Base-by-base conservation (phyloP, 768 basidiomycete genomes). In the Mycena rebaudengoi region DNA sequence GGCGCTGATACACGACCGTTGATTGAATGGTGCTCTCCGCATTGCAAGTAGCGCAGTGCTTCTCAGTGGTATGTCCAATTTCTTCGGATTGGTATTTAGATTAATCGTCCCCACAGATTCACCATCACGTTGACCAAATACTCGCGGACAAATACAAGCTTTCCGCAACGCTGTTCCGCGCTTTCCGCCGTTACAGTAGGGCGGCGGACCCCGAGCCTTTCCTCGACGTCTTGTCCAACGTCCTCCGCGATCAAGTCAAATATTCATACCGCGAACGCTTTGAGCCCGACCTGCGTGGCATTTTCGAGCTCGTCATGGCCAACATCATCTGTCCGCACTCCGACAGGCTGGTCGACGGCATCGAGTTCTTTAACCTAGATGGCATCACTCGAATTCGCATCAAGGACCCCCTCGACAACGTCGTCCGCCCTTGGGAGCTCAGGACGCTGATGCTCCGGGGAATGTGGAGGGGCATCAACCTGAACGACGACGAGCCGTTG, bases 231-330 rank as follows among this genome's bases (percentile, higher is more conserved):
- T 4, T 53, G 29, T 35, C 43, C 4, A 18, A 39, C 23, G 51
- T 53, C n/a, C 44, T 61, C 32, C 25, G 51, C 29, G 60, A 61
- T 26, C 60, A 18, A 10, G 20, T 39, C 0, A 39, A 18, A 25
- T 26, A 43, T 11, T 43, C 32, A 2, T 44, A 50, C 10, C 46
- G 32, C 40, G 29, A 25, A 18, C 33, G 51, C 16, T 55, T 20
- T 18, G 62, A 63, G 25, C 40, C 54, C 20, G 39, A 26, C n/a
- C 28, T 63, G n/a, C 62, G 23, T 12, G 62, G 62, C 2, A 29
- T 63, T 49, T 30, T 63, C n/a, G 62, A 63, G 48, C 54, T 63
- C 14, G 39, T 51, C 30, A 63, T 63, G 49, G 48, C 32, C 39
- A 57, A 63, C 26, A 14, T 4, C 4, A n/a, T 28, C 26, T 6